These are phyloP conservation scores for Neonectria magnoliae DNA, from an alignment of 2,329 filamentous ascomycete genomes.

Conservation along the genomic window DNA sequence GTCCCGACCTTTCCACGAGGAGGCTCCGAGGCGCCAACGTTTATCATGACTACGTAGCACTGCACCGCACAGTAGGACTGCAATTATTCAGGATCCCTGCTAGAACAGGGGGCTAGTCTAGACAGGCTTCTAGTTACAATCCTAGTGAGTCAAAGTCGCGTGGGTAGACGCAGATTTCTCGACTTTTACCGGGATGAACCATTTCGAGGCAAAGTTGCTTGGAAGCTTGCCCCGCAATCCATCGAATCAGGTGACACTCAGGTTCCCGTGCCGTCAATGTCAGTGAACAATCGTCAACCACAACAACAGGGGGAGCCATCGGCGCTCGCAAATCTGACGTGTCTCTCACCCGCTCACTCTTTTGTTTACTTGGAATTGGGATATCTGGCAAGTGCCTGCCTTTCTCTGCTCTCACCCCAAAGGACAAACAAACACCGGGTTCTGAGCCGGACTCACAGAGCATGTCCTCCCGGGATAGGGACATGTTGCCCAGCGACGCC, in stretches of 20 bases:
- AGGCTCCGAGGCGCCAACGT: neutral
- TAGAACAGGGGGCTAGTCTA: neutral
- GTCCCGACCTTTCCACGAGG: neutral
- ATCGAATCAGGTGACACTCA: slow-evolving; percentile 23
- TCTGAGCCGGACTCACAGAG: slow-evolving; percentile 3
- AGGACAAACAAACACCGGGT: neutral
- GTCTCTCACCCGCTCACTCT: neutral
- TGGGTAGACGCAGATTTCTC: slow-evolving; percentile 9
- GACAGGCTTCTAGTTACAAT: neutral
- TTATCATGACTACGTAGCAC: neutral
- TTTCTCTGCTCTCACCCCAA: neutral
- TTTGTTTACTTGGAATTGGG: neutral
- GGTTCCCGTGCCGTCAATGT: slow-evolving; percentile 7
- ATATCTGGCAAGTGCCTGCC: neutral
- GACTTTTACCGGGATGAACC: slow-evolving; percentile 10
- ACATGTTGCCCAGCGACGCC: slow-evolving; percentile 15
- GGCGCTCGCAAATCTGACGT: neutral
- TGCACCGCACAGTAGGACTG: neutral
- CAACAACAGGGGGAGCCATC: slow-evolving; percentile 10
- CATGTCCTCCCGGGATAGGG: slow-evolving; percentile 21
- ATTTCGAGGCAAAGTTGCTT: slow-evolving; percentile 8
- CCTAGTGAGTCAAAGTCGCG: slow-evolving; percentile 18
- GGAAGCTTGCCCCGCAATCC: slow-evolving; percentile 21
- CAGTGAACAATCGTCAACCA: neutral
- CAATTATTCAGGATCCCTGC: slow-evolving; percentile 18